Evolutionary conservation across 1,139 yeast species (phyloP), one percentile per base, ranked within the genome.

Genomic region (Hanseniaspora sp.): DNA sequence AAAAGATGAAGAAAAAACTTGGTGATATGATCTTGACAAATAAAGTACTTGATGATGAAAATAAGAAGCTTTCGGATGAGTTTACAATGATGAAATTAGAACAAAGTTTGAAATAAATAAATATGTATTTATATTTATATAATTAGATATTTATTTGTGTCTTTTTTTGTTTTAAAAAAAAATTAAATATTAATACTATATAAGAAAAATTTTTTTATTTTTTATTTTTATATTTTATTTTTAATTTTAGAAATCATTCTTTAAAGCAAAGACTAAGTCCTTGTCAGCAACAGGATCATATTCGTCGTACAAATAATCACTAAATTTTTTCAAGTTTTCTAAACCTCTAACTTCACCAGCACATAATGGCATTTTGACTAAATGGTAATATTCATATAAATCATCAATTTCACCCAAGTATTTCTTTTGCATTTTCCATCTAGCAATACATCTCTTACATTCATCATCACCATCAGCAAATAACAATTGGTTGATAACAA

Each of bases 361-460:
- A 61, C 94, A 79, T 65, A 90, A 79, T 8, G 98, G 98, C 81
- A 92, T 85, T 71, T 87, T 88, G 33, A 92, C 94, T 62, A 92
- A 76, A 66, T 92, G 96, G 74, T 92, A 92, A 69, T 92, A 97
- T 66, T 84, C 94, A 65, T 92, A 92, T 58, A 92, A 76, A 68
- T 92, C 98, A 60, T 78, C 85, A 82, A 92, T 90, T 73, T 92
- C 97, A 64, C 84, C 95, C 65, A 90, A 75, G 66, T 92, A 92
- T 71, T 92, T 92, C 71, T 78, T 83, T 71, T 92, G 98, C 95
- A 92, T 88, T 71, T 86, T 85, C 82, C 95, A 82, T 71, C 98
- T 84, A 15, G 95, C 79, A 59, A 78, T 83, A 71, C 98, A 92
- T 70, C 96, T 83, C 66, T 81, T 84, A 71, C 98, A 92, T 58